Conservation (phyloP, 2,329 filamentous ascomycete genomes). For the Fusarium tricinctum region DNA sequence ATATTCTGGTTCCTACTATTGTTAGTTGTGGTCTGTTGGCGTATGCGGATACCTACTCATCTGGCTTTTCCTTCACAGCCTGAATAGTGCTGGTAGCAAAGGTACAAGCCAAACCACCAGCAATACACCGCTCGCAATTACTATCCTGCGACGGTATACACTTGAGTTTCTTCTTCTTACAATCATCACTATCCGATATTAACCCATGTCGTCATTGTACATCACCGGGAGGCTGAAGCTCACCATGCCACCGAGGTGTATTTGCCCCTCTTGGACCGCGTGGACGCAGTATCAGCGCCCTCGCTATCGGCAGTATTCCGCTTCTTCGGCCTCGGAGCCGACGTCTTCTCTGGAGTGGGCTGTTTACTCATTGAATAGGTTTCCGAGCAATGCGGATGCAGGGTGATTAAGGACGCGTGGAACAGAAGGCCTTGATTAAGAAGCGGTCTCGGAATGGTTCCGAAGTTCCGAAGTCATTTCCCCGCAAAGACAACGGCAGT, state of each 20-base stretch:
- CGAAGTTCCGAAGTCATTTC: conserved; percentile 32
- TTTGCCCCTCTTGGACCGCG: conserved; percentile 53
- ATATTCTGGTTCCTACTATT: conserved; percentile 6
- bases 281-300: not conserved
- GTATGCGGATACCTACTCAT: conserved; percentile 29
- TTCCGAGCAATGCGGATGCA: conserved; percentile 20
- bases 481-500: not conserved
- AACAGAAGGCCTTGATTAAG: conserved; percentile 7
- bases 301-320: conserved; percentile 31
- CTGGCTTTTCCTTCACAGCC: conserved; percentile 41
- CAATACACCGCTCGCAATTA: conserved; percentile 52
- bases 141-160: conserved; percentile 51
- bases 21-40: not conserved
- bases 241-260: conserved; percentile 58
- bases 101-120: conserved; percentile 47
- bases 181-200: conserved; percentile 52
- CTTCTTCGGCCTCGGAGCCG: conserved; percentile 30
- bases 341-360: not conserved
- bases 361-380: not conserved
- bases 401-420: not conserved
- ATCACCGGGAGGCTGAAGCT: not conserved
- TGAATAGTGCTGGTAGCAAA: conserved; percentile 37
- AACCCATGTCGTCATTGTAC: not conserved
- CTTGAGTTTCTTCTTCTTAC: conserved; percentile 59
- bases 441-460: conserved; percentile 35